Evolutionary conservation across 495 filamentous ascomycete species (phyloP).

Genomic region (Haplographium delicatum): DNA sequence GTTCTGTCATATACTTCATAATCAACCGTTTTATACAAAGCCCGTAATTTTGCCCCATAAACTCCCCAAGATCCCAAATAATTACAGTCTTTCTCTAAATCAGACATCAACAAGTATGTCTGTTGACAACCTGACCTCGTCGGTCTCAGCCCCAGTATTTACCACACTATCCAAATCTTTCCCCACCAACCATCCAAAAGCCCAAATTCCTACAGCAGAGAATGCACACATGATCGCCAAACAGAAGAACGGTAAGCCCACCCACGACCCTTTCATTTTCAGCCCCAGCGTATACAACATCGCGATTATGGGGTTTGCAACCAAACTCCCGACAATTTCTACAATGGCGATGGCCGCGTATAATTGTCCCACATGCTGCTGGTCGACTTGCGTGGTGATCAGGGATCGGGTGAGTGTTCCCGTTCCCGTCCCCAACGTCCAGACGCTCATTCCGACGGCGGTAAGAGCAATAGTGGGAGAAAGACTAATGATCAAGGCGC

Average conservation of each 20-base stretch:
- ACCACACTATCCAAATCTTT: not conserved
- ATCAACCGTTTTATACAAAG: not conserved
- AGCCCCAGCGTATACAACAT: slow-evolving; percentile 29
- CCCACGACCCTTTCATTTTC: slow-evolving; percentile 27
- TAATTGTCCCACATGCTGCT: slow-evolving; percentile 49
- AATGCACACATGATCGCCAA: not conserved
- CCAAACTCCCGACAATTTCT: slow-evolving; percentile 48
- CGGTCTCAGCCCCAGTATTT: slow-evolving; percentile 1
- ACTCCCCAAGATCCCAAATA: not conserved
- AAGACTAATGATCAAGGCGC: slow-evolving; percentile 33
- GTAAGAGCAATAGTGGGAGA: slow-evolving; percentile 24
- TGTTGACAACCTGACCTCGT: not conserved
- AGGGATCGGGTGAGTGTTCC: slow-evolving; percentile 37
- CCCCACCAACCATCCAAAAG: slow-evolving; percentile 8
- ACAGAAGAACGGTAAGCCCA: slow-evolving; percentile 25
- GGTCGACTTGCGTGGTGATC: slow-evolving; percentile 47
- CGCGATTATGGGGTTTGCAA: slow-evolving; percentile 40
- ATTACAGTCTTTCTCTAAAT: not conserved
- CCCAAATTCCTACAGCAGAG: slow-evolving; percentile 8
- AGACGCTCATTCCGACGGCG: slow-evolving; percentile 29
- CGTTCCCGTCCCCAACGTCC: slow-evolving; percentile 29
- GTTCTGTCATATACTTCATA: not conserved
- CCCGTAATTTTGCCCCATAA: not conserved
- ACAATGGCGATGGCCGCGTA: slow-evolving; percentile 54
- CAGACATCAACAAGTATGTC: not conserved